phyloP scores from a whole-genome alignment of 768 basidiomycete genomes.

The Naematelia encephala region DNA sequence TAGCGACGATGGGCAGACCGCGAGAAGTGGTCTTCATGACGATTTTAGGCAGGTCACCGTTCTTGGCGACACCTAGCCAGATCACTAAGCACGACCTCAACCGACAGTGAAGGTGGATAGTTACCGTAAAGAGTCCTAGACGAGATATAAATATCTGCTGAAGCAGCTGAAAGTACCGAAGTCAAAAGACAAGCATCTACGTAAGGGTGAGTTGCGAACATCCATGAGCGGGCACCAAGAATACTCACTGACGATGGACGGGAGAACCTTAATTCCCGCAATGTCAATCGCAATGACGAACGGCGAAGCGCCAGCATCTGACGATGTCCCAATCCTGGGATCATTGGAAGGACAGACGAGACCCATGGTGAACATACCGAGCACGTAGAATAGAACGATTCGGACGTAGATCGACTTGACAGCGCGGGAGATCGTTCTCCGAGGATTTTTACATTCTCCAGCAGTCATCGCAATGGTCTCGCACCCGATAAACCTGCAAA shows the following conservation, averaged over 20 bases:
- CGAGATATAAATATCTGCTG: not conserved
- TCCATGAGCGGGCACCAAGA: not conserved
- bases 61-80: not conserved
- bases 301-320: constrained; percentile 34
- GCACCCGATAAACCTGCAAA: not conserved
- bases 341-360: constrained; percentile 40
- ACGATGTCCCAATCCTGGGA: constrained; percentile 26
- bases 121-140: not conserved
- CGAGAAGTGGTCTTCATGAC: not conserved
- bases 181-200: not conserved
- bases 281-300: constrained; percentile 25
- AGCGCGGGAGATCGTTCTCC: constrained; percentile 29
- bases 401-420: constrained; percentile 53
- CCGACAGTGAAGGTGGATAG: no score
- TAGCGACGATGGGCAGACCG: not conserved
- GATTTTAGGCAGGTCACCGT: not conserved
- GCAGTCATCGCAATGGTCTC: not conserved
- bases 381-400: constrained; percentile 73
- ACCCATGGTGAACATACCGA: constrained; percentile 55
- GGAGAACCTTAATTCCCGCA: constrained; percentile 40
- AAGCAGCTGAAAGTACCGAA: constrained; percentile 59
- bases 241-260: constrained; percentile 40
- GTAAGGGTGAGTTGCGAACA: not conserved
- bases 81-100: not conserved
- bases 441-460: not conserved